phyloP scores from a whole-genome alignment of 1,284 basidiomycete species.

The Limonomyces culmigenus region DNA sequence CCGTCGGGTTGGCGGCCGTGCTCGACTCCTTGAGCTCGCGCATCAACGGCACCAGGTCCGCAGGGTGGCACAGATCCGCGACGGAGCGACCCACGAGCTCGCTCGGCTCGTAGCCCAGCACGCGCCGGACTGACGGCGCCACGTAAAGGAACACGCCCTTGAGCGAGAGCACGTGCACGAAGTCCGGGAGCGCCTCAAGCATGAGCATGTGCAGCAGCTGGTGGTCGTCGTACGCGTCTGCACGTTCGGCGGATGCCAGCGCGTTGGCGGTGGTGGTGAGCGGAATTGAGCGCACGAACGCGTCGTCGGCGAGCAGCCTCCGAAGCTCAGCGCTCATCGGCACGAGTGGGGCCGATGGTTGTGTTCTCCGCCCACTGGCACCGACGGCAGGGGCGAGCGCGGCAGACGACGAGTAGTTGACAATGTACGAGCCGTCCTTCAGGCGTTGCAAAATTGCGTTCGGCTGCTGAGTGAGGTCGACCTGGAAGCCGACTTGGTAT shows the following conservation, averaged over 20 bases:
- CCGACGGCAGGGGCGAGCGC: slow-evolving; percentile 7
- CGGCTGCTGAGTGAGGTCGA: slow-evolving; percentile 80
- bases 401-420: slow-evolving; percentile 24
- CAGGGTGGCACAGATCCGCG: slow-evolving; percentile 71
- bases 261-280: slow-evolving; percentile 17
- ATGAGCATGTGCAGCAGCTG: slow-evolving; percentile 44
- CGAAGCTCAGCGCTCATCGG: slow-evolving; percentile 24
- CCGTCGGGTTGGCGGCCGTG: slow-evolving; percentile 7
- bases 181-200: slow-evolving; percentile 57
- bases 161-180: slow-evolving; percentile 80
- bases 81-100: slow-evolving; percentile 72
- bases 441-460: slow-evolving; percentile 68
- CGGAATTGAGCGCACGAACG: slow-evolving; percentile 20
- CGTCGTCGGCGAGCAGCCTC: slow-evolving; percentile 18
- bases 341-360: slow-evolving; percentile 6
- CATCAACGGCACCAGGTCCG: slow-evolving; percentile 82
- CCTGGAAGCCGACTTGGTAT: slow-evolving; percentile 87
- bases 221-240: slow-evolving; percentile 10
- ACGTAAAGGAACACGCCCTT: slow-evolving; percentile 92
- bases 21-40: slow-evolving; percentile 79
- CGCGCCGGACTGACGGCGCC: slow-evolving; percentile 59
- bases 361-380: slow-evolving; percentile 16
- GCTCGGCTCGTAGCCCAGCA: slow-evolving; percentile 67
- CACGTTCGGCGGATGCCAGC: slow-evolving; percentile 9
- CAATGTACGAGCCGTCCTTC: slow-evolving; percentile 55